Evolutionary conservation across 352 stramenopile species (phyloP), one percentile per base, ranked within the genome.

Genomic region (Phytophthora cryptogea): DNA sequence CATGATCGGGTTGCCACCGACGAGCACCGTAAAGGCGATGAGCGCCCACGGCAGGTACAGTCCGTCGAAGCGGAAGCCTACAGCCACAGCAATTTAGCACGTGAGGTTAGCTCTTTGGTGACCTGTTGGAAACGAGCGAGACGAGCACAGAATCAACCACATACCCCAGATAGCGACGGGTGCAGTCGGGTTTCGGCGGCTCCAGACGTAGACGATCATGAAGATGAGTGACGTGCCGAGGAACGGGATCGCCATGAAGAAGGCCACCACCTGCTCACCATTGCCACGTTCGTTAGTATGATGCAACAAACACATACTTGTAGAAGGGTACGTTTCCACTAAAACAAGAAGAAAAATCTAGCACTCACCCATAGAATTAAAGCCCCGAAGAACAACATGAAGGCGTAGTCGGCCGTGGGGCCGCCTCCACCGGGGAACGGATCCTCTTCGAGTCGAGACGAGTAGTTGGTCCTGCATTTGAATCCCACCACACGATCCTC

Each of bases 171-270:
- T 92, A 4, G 80, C 73, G 10, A 94, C 86, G 26, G 85, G 82
- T 6, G 79, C 74, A 13, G 88, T 93, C 37, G 88, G 79, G 58
- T 97, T 90, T 8, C 83, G 83, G 36, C 86, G 87, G 62, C 89
- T 97, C 89, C 89, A 97, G 41, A 97, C 76, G 73, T 97, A 97
- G 28, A 96, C 78, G 54, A 96, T 94, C 80, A 92, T 95, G 53
- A 97, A 96, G 68, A 95, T 93, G 27, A 96, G 76, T 33, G 88
- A 86, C 36, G 79, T 77, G 45, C 86, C 87, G 9, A 96, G 67
- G 70, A 96, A 96, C 33, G 80, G 80, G 11, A 95, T 70, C 17
- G 64, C 73, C 79, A 95, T 91, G 63, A 95, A 88, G 61, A 92
- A 92, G 31, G 74, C 85, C 28, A 95, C 61, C 43, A 95, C 68